Conservation (phyloP, 2,329 filamentous ascomycete genomes). For the Exophiala spinifera region DNA sequence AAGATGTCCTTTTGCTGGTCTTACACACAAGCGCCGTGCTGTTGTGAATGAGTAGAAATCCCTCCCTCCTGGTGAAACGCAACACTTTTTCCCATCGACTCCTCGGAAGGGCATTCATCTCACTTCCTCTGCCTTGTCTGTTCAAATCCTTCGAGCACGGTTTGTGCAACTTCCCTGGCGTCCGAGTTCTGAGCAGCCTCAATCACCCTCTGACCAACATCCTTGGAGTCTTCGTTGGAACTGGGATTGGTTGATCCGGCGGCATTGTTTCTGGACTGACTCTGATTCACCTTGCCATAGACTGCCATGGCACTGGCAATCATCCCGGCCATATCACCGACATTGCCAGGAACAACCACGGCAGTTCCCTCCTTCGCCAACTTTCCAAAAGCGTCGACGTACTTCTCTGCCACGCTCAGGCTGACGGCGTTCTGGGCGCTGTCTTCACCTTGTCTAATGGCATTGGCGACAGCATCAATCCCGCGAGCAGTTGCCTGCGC, state of each 20-base stretch:
- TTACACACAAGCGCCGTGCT: conserved; percentile 16
- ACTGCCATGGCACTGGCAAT: conserved; percentile 94
- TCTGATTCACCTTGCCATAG: conserved; percentile 86
- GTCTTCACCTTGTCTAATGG: conserved; percentile 69
- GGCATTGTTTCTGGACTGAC: conserved; percentile 61
- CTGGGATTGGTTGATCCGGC: conserved; percentile 42
- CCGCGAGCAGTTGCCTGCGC: conserved; percentile 81
- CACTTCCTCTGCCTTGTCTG: conserved; percentile 36
- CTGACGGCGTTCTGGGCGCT: conserved; percentile 81
- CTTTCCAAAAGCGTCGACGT: conserved; percentile 90
- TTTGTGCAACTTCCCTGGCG: conserved; percentile 46
- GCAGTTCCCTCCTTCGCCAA: conserved; percentile 93
- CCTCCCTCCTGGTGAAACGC: neutral
- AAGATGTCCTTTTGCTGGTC: conserved; percentile 1
- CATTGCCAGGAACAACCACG: conserved; percentile 92
- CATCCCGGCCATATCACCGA: conserved; percentile 94
- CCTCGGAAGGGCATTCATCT: conserved; percentile 2
- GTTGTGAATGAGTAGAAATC: conserved; percentile 15
- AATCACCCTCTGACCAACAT: conserved; percentile 25
- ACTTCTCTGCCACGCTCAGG: conserved; percentile 91
- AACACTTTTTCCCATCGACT: neutral
- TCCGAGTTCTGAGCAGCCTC: conserved; percentile 37
- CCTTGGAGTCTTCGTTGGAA: conserved; percentile 22
- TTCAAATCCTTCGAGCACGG: conserved; percentile 50
- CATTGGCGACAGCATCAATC: conserved; percentile 78